Base-by-base conservation (phyloP, 805 yeast species). In the Metschnikowia lunata region DNA sequence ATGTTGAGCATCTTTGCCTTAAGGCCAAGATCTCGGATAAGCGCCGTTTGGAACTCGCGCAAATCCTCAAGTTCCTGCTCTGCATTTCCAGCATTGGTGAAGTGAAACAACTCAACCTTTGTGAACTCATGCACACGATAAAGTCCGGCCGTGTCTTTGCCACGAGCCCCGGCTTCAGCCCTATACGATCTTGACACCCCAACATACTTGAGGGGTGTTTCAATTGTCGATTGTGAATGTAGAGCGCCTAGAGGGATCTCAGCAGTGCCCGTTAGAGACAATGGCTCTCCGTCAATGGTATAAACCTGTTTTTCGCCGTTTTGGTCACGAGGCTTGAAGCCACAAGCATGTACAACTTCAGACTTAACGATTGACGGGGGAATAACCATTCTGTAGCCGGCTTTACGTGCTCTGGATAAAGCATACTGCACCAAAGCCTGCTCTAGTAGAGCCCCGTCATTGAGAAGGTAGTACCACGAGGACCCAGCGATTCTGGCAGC, bases 161-260 rank as follows among this genome's bases (percentile, higher is more conserved):
- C 99, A 44, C 96, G 77, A 1, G 98, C 93, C 2, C 98, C 99
- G 0, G 99, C 99, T 61, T 93, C 99, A 0, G 97, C 96, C 49
- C 99, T 73, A 59, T 82, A 93, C 49, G 96, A 80, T 50, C 97
- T 73, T 42, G 95, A 84, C 1, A 88, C 73, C 0, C 97, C 99
- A 10, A 81, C 93, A 27, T 78, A 69, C 55, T 78, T 81, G 11
- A 69, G 50, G 0, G 95, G 89, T 7, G 63, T 27, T 3, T 45
- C 58, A 34, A 83, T 66, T 0, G 68, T 63, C 23, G 71, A 68
- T 45, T 83, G 76, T 6, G 83, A 76, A 42, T 79, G 81, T 49
- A 83, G 65, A 0, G 89, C 97, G 0, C 97, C 99, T 26, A 93
- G 62, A 0, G 99, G 88, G 30, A 93, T 91, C 60, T 93, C 99